Evolutionary conservation across 2,329 filamentous ascomycete species (phyloP), one percentile per base, ranked within the genome.

Genomic region (Verticillium nubilum): DNA sequence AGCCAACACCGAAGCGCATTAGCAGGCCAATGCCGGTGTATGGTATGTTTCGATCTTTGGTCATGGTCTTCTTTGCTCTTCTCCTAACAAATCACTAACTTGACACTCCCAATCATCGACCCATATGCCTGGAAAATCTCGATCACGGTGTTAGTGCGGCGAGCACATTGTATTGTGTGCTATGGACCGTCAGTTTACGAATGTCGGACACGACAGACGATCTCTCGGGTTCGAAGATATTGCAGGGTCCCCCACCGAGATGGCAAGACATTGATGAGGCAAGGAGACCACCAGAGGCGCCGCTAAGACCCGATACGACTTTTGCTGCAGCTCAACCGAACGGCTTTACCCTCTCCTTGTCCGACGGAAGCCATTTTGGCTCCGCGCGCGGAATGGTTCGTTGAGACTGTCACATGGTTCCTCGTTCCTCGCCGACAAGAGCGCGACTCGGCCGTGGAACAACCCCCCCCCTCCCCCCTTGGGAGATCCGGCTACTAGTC

Each of bases 21-120:
- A 47, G 54, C 54, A 28, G 54, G 54, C 25, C 54, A 56, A 47
- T 35, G 54, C 54, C 42, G 17, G 35, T 56, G 54, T 47, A 33
- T 56, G 54, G 54, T 56, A 56, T 56, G 54, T 56, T 37, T 35
- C 31, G 33, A 28, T 13, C 42, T 50, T 13, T 23, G 42, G 42
- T 23, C 42, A 23, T 23, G 42, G 19, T 23, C 19, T 23, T 23
- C 19, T 50, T 50, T 50, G 42, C 42, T 50, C 9, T 50, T 50
- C 42, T 50, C 42, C 42, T 50, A 50, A 23, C 42, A 50, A 50
- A 19, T 23, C 42, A 50, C 42, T 50, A 19, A 12, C 42, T 50
- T 50, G 42, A 10, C 42, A 50, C 19, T 50, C 19, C 19, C 42
- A 12, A 9, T 19, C 9, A 25, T 50, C 10, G 9, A 19, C 19